Evolutionary conservation across 768 basidiomycete genomes (phyloP).

Genomic region (Dioszegia hungarica): DNA sequence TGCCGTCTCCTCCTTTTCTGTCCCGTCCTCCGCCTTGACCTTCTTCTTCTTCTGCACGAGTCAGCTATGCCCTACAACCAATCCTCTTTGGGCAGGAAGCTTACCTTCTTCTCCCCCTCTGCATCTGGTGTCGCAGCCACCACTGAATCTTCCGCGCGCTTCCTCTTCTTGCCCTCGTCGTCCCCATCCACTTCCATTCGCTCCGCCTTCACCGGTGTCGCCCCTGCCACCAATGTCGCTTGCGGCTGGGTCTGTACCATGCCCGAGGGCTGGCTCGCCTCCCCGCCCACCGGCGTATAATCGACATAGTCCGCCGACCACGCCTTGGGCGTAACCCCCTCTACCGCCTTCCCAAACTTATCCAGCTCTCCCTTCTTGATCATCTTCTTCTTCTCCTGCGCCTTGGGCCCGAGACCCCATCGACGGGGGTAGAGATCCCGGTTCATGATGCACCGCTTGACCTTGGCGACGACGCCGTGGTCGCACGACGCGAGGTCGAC

Average conservation of each 20-base stretch:
- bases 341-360: constrained; percentile 85
- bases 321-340: constrained; percentile 77
- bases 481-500: constrained; percentile 97
- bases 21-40: constrained; percentile 40
- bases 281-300: constrained; percentile 64
- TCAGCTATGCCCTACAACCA: constrained; percentile 4
- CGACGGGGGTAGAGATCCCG: constrained; percentile 93
- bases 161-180: constrained; percentile 53
- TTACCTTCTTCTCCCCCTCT: constrained; percentile 45
- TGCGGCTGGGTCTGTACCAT: constrained; percentile 19
- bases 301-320: constrained; percentile 95
- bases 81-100: constrained; percentile 9
- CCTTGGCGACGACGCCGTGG: constrained; percentile 97
- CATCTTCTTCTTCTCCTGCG: constrained; percentile 95
- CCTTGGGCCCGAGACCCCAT: constrained; percentile 98
- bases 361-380: constrained; percentile 96
- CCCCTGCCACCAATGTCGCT: constrained; percentile 3
- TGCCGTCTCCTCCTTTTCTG: constrained; percentile 34
- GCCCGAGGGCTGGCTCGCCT: constrained; percentile 25
- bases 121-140: constrained; percentile 22
- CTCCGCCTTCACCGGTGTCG: constrained; percentile 14
- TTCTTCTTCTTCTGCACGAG: constrained; percentile 42
- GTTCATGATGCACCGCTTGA: constrained; percentile 99
- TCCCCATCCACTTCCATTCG: constrained; percentile 14
- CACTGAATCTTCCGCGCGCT: constrained; percentile 37